Evolutionary conservation across 2,329 filamentous ascomycete genomes (phyloP), one percentile per base, ranked within the genome.

Genomic region (Chaetomiaceae sp.): DNA sequence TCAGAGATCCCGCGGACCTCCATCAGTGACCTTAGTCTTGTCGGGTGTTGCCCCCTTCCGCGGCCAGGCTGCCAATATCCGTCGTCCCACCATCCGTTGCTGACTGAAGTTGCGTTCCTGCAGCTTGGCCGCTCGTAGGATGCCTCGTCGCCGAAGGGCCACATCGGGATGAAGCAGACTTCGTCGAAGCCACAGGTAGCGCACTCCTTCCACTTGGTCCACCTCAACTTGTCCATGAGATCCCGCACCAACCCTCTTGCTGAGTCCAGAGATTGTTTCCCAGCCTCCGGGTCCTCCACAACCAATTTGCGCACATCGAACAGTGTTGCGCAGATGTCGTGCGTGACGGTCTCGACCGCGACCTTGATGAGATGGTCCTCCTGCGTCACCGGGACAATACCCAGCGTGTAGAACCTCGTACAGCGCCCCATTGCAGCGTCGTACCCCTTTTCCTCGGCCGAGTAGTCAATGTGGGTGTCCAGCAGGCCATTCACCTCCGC

Each of bases 321-420:
- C 1, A 72, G 58, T 7, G 64, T 38, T 3, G 52, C 43, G 63
- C 77, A 79, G 12, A 79, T 72, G 1, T 63, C 59, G 2, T 57
- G 38, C 4, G 69, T 67, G 11, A 78, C 74, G 1, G 63, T 63
- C 12, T 65, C 57, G 17, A 81, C 56, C 1, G 76, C 74, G 1
- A 70, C 64, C 46, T 72, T 64, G n/a, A 81, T 72, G 17, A 80
- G 61, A 2, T 63, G 49, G 56, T 81, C 79, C 29, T 73, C 67
- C 3, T 59, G 27, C 2, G 75, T 78, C 61, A 47, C 34, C 3
- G 34, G 51, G 0, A 61, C 37, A 44, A 66, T 36, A 0, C 66
- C 65, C 1, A 71, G 62, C 0, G 79, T 68, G 53, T 75, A 77
- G 48, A 80, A 76, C 7, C 66, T 53, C 0, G 72, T 67, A 63